These are phyloP conservation scores for Fusarium sp. DNA, from an alignment of 2,329 filamentous ascomycete genomes.

Conservation along the genomic window DNA sequence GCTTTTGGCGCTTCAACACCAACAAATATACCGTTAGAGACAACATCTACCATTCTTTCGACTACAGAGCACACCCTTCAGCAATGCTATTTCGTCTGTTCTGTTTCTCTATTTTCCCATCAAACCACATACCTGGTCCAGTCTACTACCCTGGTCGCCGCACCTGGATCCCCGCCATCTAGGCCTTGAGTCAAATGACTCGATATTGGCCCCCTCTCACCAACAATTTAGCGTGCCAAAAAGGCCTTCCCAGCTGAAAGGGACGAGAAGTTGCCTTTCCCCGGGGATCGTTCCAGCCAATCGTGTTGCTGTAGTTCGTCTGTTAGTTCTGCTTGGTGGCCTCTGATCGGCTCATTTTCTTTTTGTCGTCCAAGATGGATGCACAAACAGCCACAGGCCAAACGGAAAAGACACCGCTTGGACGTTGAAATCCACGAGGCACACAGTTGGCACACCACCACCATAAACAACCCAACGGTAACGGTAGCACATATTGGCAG, in stretches of 20 bases:
- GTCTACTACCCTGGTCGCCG: constrained; percentile 15
- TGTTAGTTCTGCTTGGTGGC: constrained; percentile 27
- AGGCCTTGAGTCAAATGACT: constrained; percentile 44
- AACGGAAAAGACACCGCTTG: constrained; percentile 39
- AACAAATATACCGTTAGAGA: constrained; percentile 22
- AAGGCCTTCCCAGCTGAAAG: constrained; percentile 38
- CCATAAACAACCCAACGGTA: background rate
- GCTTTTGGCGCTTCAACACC: constrained; percentile 11
- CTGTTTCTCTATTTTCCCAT: constrained; percentile 17
- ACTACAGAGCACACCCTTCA: constrained; percentile 8
- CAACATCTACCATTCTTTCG: constrained; percentile 5
- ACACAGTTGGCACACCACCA: constrained; percentile 20
- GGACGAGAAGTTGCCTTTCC: constrained; percentile 34
- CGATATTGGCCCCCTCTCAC: constrained; percentile 36
- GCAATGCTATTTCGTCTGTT: constrained; percentile 4
- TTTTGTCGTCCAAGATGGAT: constrained; percentile 16
- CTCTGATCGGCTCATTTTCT: constrained; percentile 23
- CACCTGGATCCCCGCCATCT: constrained; percentile 24
- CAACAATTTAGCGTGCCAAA: constrained; percentile 34
- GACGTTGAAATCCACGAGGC: constrained; percentile 28
- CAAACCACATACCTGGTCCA: constrained; percentile 19
- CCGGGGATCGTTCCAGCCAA: constrained; percentile 35
- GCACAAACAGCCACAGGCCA: constrained; percentile 31
- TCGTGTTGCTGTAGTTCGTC: constrained; percentile 13
- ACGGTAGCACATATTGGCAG: constrained; percentile 25